phyloP scores from a whole-genome alignment of 805 yeast genomes.

The Lipomyces mesembrius region DNA sequence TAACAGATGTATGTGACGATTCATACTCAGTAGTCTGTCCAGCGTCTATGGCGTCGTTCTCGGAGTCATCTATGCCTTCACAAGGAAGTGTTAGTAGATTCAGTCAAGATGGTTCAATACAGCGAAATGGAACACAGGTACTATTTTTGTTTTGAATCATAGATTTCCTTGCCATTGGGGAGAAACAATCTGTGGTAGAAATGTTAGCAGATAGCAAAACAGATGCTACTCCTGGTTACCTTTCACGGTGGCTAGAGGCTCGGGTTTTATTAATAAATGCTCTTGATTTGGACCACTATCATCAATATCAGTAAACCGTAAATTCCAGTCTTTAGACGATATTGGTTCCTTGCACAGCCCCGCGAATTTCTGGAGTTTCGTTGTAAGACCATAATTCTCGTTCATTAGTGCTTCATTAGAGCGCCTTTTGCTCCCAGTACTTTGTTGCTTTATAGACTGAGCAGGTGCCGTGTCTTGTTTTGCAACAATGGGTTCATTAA shows the following conservation, averaged over 20 bases:
- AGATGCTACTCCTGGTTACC: neutral
- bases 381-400: neutral
- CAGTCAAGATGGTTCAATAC: neutral
- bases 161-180: neutral
- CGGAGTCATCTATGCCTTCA: neutral
- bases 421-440: neutral
- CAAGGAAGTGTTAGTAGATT: neutral
- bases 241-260: neutral
- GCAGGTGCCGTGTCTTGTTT: neutral
- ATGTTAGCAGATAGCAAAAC: neutral
- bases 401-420: neutral
- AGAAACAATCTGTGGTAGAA: neutral
- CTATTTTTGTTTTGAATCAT: neutral
- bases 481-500: slow-evolving; percentile 6
- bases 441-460: neutral
- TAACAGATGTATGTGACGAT: neutral
- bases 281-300: neutral
- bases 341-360: neutral
- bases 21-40: neutral
- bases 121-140: neutral
- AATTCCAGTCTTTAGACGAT: neutral
- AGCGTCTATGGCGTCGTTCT: neutral
- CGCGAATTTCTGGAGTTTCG: neutral
- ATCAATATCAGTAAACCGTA: neutral
- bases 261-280: neutral